phyloP scores from a whole-genome alignment of 2,329 filamentous ascomycete genomes.

The Aspergillus tamarii region DNA sequence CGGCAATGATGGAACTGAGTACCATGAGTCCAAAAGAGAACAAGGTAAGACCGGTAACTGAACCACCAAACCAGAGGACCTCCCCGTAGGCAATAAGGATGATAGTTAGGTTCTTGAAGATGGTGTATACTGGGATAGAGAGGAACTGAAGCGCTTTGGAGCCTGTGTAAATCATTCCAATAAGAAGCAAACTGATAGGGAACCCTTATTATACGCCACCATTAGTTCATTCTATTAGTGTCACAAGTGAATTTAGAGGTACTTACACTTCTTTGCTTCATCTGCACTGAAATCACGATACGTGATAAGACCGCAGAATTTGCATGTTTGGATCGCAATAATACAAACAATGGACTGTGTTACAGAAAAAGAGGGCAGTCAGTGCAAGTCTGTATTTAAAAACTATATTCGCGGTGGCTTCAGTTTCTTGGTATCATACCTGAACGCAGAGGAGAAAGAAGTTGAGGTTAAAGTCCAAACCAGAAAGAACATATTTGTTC shows the following conservation, averaged over 20 bases:
- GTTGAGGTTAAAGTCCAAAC: slow-evolving; percentile 89
- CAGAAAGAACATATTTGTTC: slow-evolving; percentile 97
- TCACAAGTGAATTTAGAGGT: slow-evolving; percentile 6
- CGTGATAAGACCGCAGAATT: slow-evolving; percentile 78
- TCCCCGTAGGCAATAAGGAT: slow-evolving; percentile 98
- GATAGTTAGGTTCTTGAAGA: slow-evolving; percentile 99
- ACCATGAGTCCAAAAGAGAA: slow-evolving; percentile 98
- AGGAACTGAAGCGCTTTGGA: slow-evolving; percentile 95
- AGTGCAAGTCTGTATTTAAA: background rate
- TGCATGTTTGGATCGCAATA: slow-evolving; percentile 78
- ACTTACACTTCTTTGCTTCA: slow-evolving; percentile 89
- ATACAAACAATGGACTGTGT: slow-evolving; percentile 84
- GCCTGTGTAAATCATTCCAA: slow-evolving; percentile 98
- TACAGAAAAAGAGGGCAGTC: background rate
- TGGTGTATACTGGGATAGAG: slow-evolving; percentile 97
- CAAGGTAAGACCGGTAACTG: slow-evolving; percentile 81
- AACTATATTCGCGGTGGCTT: background rate
- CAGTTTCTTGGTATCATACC: slow-evolving; percentile 58
- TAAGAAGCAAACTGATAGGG: slow-evolving; percentile 90
- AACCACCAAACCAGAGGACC: slow-evolving; percentile 96
- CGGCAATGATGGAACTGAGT: slow-evolving; percentile 87
- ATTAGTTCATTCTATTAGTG: slow-evolving; percentile 10
- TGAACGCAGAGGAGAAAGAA: slow-evolving; percentile 93
- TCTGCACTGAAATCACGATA: slow-evolving; percentile 83
- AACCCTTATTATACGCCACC: slow-evolving; percentile 67